Conservation (phyloP, 1,284 basidiomycete species). For the Austroboletus olivaceoglutinosus region DNA sequence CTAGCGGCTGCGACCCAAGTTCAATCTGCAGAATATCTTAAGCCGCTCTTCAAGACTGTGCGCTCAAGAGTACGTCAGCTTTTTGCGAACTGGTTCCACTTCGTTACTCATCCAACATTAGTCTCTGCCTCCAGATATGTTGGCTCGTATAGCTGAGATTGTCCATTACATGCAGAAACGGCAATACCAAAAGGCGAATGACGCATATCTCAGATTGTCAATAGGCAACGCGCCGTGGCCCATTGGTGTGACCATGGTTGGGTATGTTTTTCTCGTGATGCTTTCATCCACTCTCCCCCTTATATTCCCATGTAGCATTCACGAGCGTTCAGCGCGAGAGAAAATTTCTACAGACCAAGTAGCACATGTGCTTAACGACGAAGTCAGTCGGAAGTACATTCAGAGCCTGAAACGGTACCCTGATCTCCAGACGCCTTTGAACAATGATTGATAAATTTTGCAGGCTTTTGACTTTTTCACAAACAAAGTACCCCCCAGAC, state of each 20-base stretch:
- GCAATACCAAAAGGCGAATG: constrained; percentile 93
- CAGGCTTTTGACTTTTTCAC: constrained; percentile 89
- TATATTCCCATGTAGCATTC: constrained; percentile 64
- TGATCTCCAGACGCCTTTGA: constrained; percentile 2
- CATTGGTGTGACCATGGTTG: constrained; percentile 99
- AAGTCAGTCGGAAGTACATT: constrained; percentile 98
- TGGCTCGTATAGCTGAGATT: constrained; percentile 90
- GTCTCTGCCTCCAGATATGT: constrained; percentile 83
- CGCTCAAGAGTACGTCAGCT: constrained; percentile 70
- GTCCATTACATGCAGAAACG: constrained; percentile 95
- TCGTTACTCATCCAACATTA: constrained; percentile 33
- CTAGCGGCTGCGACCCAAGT: constrained; percentile 93
- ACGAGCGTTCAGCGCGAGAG: constrained; percentile 95
- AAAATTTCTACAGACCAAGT: constrained; percentile 97
- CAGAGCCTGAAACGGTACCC: constrained; percentile 91
- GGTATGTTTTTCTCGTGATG: constrained; percentile 51
- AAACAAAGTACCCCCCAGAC: constrained; percentile 90
- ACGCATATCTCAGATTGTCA: constrained; percentile 92
- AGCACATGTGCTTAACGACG: constrained; percentile 97
- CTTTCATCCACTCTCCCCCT: background rate
- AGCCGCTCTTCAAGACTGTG: constrained; percentile 91
- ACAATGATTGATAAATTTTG: constrained; percentile 5
- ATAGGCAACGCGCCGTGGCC: constrained; percentile 99
- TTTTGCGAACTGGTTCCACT: background rate
- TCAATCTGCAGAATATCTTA: constrained; percentile 94